A percentile compares a stretch with the other conserved stretches of the same genome.
These are phyloP conservation scores for Ceratobasidium papillatum DNA, from an alignment of 1,284 basidiomycete genomes.

Conservation along the genomic window DNA sequence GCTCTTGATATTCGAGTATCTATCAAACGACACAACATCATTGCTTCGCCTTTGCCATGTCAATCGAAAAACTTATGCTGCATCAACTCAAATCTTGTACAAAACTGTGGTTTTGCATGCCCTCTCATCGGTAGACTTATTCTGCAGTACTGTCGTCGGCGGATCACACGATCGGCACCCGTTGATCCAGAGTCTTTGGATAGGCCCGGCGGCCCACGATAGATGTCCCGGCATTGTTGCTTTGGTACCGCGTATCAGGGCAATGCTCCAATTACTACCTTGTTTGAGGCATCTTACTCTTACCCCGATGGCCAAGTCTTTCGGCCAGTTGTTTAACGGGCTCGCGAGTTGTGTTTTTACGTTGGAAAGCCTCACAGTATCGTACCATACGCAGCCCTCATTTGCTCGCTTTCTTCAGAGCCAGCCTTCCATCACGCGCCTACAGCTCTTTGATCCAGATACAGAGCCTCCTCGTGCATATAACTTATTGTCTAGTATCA, in stretches of 20 bases:
- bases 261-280: neutral
- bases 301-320: constrained; percentile 37
- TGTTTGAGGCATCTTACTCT: constrained; percentile 22
- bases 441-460: constrained; percentile 31
- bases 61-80: neutral
- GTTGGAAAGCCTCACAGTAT: constrained; percentile 5
- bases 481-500: constrained; percentile 13
- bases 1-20: neutral
- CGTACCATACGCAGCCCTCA: constrained; percentile 27
- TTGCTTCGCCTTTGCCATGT: neutral
- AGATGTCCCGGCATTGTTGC: constrained; percentile 15
- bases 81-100: constrained; percentile 8
- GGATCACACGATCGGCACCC: neutral
- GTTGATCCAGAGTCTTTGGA: constrained; percentile 16
- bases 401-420: constrained; percentile 37
- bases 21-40: constrained; percentile 1
- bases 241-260: constrained; percentile 2
- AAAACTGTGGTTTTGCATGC: constrained; percentile 23
- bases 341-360: neutral
- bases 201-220: constrained; percentile 21
- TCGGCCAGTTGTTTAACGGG: constrained; percentile 19
- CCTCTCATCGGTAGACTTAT: neutral
- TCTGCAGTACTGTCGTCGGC: constrained; percentile 11
- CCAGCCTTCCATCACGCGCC: constrained; percentile 19
- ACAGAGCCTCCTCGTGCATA: constrained; percentile 34